Evolutionary conservation across 352 stramenopile genomes (phyloP), one percentile per base, ranked within the genome.

Genomic region (Phytophthora pinifolia): DNA sequence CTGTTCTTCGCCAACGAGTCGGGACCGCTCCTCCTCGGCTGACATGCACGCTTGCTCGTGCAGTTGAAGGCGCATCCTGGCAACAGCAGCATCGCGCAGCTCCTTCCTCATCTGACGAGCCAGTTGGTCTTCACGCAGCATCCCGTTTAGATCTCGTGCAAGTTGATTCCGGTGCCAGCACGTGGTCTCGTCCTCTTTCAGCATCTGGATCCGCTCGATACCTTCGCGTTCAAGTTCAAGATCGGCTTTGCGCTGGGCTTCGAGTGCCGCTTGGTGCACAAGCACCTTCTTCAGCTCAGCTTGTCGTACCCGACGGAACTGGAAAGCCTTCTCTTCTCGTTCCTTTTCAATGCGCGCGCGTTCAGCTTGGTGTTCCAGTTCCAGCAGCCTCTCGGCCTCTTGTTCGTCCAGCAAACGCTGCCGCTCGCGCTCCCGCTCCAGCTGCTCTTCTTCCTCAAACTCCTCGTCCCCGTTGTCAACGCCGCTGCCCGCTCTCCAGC

Each of bases 391-490:
- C 39, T 89, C 78, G 3, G 73, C 74, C 42, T 89, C 76, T 31
- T 80, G 74, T 15, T 78, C 57, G 7, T 91, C 81, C 25, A 91
- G 47, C 14, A 78, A 50, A n/a, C 75, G 70, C 37, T 88, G 81
- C 3, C 65, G 73, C 46, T 86, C 62, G 3, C 65, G 70, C 46
- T 91, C 80, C 6, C 58, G 76, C 39, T 83, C 76, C 1, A 89
- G 44, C 2, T 67, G 62, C 46, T 91, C 78, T 59, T 86, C 72
- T 54, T 89, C 79, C 46, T 91, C 81, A 14, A 74, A 59, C 46
- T 89, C 81, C 66, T 91, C 81, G 25, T 91, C 81, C 6, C 78
- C 78, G 18, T 91, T 91, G 18, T 91, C 70, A 7, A 88, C 49
- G 1, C 78, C 80, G 56, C 76, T 88, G 30, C 80, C 78, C 36